phyloP scores from a whole-genome alignment of 257 asterid genomes.

The Dorcoceras hygrometricum region DNA sequence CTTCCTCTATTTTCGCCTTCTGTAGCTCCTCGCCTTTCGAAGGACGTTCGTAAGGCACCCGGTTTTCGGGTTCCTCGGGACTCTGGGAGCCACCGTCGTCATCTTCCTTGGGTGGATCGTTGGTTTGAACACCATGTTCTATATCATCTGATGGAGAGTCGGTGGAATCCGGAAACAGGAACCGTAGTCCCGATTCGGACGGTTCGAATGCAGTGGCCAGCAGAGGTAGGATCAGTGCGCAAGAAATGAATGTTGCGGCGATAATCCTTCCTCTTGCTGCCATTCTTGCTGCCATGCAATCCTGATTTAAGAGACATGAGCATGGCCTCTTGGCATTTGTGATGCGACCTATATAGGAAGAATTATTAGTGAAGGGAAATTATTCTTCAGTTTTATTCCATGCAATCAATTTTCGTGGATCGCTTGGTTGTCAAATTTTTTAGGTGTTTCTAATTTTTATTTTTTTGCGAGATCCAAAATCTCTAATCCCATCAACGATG shows the following conservation, averaged over 20 bases:
- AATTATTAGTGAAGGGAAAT: neutral
- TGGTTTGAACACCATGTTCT: too few relatives aligned
- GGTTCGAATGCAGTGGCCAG: constrained; percentile 34
- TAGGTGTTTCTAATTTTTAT: too few relatives aligned
- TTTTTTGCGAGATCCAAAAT: too few relatives aligned
- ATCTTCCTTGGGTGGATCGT: too few relatives aligned
- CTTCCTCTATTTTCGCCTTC: neutral
- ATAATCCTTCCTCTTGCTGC: constrained; percentile 40
- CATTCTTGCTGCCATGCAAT: constrained; percentile 22
- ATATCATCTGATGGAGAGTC: neutral
- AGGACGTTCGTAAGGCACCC: neutral
- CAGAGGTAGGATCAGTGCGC: constrained; percentile 33
- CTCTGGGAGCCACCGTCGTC: too few relatives aligned
- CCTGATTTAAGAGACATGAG: constrained; percentile 18
- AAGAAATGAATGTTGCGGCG: constrained; percentile 31
- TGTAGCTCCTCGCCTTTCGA: neutral
- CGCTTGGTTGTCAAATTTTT: too few relatives aligned
- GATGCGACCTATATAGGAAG: constrained; percentile 23
- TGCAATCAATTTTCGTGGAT: too few relatives aligned
- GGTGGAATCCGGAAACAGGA: neutral
- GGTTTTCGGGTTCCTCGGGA: neutral
- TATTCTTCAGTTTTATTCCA: too few relatives aligned
- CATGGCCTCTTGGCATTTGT: neutral
- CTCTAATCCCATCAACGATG: too few relatives aligned
- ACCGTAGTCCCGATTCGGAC: neutral